A percentile compares a stretch with the other conserved stretches of the same genome.
phyloP scores from a whole-genome alignment of 768 basidiomycete species.

The Termitomyces eurrhizus region DNA sequence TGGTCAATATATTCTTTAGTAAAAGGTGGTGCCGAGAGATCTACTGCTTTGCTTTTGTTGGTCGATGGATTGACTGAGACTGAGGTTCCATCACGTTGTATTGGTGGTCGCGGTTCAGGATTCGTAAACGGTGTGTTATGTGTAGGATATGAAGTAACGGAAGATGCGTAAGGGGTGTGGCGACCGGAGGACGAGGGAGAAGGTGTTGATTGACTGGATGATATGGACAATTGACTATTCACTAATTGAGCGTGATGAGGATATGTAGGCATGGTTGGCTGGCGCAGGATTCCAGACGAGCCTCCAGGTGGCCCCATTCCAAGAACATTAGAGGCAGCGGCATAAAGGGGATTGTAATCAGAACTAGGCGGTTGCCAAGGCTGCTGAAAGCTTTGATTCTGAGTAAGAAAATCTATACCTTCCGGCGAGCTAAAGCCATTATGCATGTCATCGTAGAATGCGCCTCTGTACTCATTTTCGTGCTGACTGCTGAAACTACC shows the following conservation, averaged over 20 bases:
- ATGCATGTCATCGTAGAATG: constrained; percentile 34
- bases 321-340: constrained; percentile 76
- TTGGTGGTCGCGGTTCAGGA: constrained; percentile 52
- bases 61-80: constrained; percentile 54
- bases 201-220: constrained; percentile 29
- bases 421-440: constrained; percentile 24
- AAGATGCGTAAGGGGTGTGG: constrained; percentile 13
- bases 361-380: constrained; percentile 27
- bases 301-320: constrained; percentile 63
- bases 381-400: constrained; percentile 14
- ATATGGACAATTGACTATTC: constrained; percentile 23
- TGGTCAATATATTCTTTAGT: constrained; percentile 97
- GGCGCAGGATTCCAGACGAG: constrained; percentile 17
- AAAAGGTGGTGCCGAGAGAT: constrained; percentile 79
- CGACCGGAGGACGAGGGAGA: constrained; percentile 19
- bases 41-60: constrained; percentile 75
- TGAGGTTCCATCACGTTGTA: constrained; percentile 56
- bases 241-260: constrained; percentile 14
- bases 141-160: constrained; percentile 23
- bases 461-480: constrained; percentile 34
- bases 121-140: constrained; percentile 30
- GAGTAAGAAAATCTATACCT: constrained; percentile 24
- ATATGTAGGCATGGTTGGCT: constrained; percentile 21
- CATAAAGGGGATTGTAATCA: constrained; percentile 59
- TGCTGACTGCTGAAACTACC: constrained; percentile 29